Base-by-base conservation (phyloP, 176 grass and related monocot species). In the Lolium rigidum region DNA sequence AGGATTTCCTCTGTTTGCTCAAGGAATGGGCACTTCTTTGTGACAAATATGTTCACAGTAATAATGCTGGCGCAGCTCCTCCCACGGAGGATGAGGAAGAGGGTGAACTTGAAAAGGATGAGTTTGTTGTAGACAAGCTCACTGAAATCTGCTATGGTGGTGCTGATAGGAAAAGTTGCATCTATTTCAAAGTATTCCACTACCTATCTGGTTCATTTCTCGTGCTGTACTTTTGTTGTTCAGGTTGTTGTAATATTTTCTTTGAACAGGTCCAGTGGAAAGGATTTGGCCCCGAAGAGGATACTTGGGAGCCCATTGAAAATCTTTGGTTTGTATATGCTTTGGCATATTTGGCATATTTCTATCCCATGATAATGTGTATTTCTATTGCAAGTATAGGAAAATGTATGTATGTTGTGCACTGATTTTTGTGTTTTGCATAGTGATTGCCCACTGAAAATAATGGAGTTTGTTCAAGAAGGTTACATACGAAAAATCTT, bases 301-400 rank as follows among this genome's bases (percentile, higher is more conserved):
- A 95, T 67, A 94, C 93, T 3, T 98, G 95, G 95, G 93, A 98
- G 74, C 95, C 93, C 0, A 86, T 90, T 31, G 88, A 91, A 9
- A 94, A 92, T 28, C 85, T 98, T 46, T 87, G 91, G 95, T 98
- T 89, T 77, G 59, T 78, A 64, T 74, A n/a, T 67, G 35, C 39
- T 73, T n/a, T n/a, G n/a, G n/a, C n/a, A n/a, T n/a, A n/a, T n/a
- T n/a, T 51, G 13, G 21, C 26, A 9, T 56, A 8, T 63, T 26
- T 3, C 65, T 77, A 48, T 83, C 56, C n/a, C 14, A 22, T 18
- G 10, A 10, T 69, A 38, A 72, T 54, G 13, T 85, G 7, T 51
- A n/a, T 56, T 82, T 63, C 10, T 18, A 1, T 70, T 70, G 37
- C 68, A 70, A 16, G n/a, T 70, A 70, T 21, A 21, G 4, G 39